phyloP scores from a whole-genome alignment of 192 early-diverging fungal species.

The Umbelopsis sp. region DNA sequence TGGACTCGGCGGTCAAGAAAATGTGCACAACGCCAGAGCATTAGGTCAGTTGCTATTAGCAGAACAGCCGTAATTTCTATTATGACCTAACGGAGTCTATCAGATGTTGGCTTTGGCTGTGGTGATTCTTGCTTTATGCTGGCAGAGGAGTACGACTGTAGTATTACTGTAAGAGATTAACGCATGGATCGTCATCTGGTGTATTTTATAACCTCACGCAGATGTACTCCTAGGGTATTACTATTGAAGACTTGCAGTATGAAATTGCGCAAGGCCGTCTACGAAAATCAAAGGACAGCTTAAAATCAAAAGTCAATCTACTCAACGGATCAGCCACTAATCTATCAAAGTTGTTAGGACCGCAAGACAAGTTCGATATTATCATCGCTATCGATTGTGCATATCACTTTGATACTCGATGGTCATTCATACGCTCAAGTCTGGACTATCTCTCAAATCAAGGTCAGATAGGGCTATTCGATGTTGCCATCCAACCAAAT shows the following conservation, averaged over 20 bases:
- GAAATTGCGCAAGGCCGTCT: neutral
- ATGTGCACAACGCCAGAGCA: neutral
- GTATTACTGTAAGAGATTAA: constrained; percentile 23
- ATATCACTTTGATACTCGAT: constrained; percentile 51
- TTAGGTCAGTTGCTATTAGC: constrained; percentile 15
- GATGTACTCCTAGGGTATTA: constrained; percentile 13
- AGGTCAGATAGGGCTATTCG: constrained; percentile 38
- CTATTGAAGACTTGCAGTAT: constrained; percentile 14
- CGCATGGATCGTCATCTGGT: too few species aligned
- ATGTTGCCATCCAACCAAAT: constrained; percentile 35
- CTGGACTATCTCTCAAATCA: constrained; percentile 16
- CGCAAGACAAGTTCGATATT: constrained; percentile 27
- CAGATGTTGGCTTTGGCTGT: constrained; percentile 59
- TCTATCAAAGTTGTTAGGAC: neutral
- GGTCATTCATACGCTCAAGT: constrained; percentile 34
- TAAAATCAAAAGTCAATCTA: neutral
- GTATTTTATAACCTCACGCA: too few species aligned
- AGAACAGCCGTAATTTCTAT: neutral
- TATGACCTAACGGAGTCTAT: neutral
- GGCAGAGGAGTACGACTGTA: constrained; percentile 26
- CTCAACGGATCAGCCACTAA: constrained; percentile 28
- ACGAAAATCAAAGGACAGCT: neutral
- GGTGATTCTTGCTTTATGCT: constrained; percentile 52
- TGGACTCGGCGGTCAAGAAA: constrained; percentile 12
- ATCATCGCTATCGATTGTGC: constrained; percentile 52